A percentile compares a stretch with the other conserved stretches of the same genome.
phyloP scores from a whole-genome alignment of 2,329 filamentous ascomycete species.

The Claviceps paspali region DNA sequence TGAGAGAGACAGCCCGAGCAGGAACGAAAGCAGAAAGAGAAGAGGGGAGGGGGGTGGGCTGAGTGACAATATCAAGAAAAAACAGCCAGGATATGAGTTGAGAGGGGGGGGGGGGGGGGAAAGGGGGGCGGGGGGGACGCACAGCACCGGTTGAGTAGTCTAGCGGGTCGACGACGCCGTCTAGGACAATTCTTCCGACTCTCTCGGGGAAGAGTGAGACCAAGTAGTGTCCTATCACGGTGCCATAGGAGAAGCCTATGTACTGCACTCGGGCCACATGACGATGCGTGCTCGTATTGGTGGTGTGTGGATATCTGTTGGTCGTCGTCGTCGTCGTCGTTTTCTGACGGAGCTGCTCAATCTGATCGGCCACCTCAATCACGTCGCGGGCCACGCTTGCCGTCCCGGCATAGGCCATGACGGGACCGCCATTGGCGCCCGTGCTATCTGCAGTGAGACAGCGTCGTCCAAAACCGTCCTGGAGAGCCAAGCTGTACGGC shows the following conservation, averaged over 20 bases:
- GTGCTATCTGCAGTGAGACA: constrained; percentile 10
- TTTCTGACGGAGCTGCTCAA: constrained; percentile 3
- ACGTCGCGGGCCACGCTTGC: constrained; percentile 7
- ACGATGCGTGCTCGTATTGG: not conserved
- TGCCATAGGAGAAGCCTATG: constrained; percentile 29
- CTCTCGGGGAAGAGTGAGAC: constrained; percentile 13
- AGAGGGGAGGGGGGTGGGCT: too few relatives aligned
- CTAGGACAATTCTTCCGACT: constrained; percentile 22
- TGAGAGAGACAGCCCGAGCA: too few relatives aligned
- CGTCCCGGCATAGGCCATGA: constrained; percentile 12
- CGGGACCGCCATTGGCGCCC: constrained; percentile 7
- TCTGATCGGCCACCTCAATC: constrained; percentile 5
- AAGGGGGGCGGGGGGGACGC: constrained; percentile 5
- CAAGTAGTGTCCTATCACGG: constrained; percentile 11
- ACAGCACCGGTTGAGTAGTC: constrained; percentile 16
- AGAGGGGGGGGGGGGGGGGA: not conserved
- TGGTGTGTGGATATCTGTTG: not conserved
- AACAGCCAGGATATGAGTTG: not conserved
- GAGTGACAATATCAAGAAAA: too few relatives aligned
- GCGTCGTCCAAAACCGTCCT: constrained; percentile 11
- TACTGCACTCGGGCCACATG: constrained; percentile 21
- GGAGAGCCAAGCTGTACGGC: constrained; percentile 4
- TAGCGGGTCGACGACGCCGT: constrained; percentile 15
- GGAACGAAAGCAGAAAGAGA: too few relatives aligned
- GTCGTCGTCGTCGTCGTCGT: too few relatives aligned